These are phyloP conservation scores for Discostella pseudostelligera DNA, from an alignment of 108 stramenopile genomes.

Conservation along the genomic window DNA sequence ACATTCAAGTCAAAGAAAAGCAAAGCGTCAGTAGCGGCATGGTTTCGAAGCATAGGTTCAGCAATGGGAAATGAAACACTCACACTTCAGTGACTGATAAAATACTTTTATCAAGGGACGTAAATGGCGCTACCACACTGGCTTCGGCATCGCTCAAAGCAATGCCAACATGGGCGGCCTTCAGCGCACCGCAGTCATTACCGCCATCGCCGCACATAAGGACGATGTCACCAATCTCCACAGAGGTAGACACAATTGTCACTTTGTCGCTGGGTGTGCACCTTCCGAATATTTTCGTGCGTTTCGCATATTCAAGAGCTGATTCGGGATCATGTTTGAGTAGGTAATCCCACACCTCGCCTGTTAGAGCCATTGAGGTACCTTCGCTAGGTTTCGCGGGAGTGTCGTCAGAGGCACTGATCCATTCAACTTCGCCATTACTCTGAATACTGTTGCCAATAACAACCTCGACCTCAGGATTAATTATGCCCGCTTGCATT, in stretches of 20 bases:
- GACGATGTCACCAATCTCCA: slow-evolving; percentile 55
- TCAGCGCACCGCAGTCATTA: slow-evolving; percentile 65
- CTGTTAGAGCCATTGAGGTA: slow-evolving; percentile 56
- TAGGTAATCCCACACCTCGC: slow-evolving; percentile 51
- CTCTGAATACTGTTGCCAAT: slow-evolving; percentile 25
- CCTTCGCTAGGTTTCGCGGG: slow-evolving; percentile 1
- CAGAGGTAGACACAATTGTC: slow-evolving; percentile 54
- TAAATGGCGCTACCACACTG: slow-evolving; percentile 66
- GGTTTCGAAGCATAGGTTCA: background rate
- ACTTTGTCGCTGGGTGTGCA: slow-evolving; percentile 66
- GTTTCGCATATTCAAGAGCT: slow-evolving; percentile 28
- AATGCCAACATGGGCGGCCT: slow-evolving; percentile 62
- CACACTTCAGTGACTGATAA: slow-evolving; percentile 58
- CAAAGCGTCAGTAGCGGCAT: background rate
- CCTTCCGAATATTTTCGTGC: slow-evolving; percentile 59
- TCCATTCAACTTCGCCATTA: slow-evolving; percentile 39
- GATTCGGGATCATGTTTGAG: slow-evolving; percentile 26
- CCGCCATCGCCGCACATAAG: slow-evolving; percentile 70
- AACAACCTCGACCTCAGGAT: slow-evolving; percentile 27
- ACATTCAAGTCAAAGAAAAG: background rate
- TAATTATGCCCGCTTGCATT: slow-evolving; percentile 55
- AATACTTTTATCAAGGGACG: slow-evolving; percentile 63
- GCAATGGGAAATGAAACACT: background rate
- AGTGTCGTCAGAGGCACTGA: slow-evolving; percentile 25
- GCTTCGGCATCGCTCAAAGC: slow-evolving; percentile 73